These are phyloP conservation scores for Microcyclospora pomicola DNA, from an alignment of 2,329 filamentous ascomycete species.

Conservation along the genomic window DNA sequence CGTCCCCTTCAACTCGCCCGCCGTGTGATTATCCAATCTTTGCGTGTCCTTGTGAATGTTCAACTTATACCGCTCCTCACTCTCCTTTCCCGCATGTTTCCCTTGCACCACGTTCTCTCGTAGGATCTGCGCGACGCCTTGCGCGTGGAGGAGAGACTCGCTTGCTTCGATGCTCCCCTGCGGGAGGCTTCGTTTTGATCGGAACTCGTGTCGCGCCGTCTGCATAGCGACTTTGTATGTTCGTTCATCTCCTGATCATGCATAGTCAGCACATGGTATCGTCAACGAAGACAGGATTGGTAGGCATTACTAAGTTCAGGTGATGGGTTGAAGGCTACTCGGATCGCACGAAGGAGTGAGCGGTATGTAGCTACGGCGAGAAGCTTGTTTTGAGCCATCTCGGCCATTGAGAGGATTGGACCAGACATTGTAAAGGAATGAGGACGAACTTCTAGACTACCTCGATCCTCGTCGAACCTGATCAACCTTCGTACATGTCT, in stretches of 20 bases:
- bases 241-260: background rate
- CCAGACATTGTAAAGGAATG: slow-evolving; percentile 3
- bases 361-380: slow-evolving; percentile 70
- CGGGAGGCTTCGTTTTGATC: slow-evolving; percentile 47
- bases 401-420: slow-evolving; percentile 7
- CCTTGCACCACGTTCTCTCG: slow-evolving; percentile 83
- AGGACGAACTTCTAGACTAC: slow-evolving; percentile 1
- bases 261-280: background rate
- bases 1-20: slow-evolving; percentile 48
- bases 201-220: slow-evolving; percentile 39
- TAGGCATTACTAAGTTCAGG: slow-evolving; percentile 3
- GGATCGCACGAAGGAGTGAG: slow-evolving; percentile 63
- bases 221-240: background rate
- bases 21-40: slow-evolving; percentile 80
- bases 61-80: slow-evolving; percentile 41
- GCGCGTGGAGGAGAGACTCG: slow-evolving; percentile 60
- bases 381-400: slow-evolving; percentile 17
- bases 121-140: slow-evolving; percentile 69
- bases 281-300: background rate
- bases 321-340: slow-evolving; percentile 70
- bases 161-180: slow-evolving; percentile 44
- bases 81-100: slow-evolving; percentile 8
- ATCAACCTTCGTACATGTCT: too few species aligned
- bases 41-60: slow-evolving; percentile 86
- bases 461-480: background rate